Percentiles rank a stretch among this genome's conserved stretches.
phyloP scores from a whole-genome alignment of 1,139 yeast genomes.

The Diutina siamensis region DNA sequence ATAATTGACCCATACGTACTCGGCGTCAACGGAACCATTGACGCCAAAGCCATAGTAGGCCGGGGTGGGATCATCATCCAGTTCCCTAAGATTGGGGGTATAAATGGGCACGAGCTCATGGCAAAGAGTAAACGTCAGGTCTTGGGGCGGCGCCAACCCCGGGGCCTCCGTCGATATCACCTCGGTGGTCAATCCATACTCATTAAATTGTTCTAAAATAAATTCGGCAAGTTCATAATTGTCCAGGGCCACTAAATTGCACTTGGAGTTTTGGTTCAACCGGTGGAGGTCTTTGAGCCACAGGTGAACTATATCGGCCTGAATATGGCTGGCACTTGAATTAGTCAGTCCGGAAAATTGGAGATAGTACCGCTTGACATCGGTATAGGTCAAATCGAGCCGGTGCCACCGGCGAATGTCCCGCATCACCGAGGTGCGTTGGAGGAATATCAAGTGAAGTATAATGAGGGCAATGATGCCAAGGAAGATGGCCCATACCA shows the following conservation, averaged over 20 bases:
- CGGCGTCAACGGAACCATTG: slow-evolving; percentile 17
- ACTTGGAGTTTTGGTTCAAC: background rate
- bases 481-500: slow-evolving; percentile 1
- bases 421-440: slow-evolving; percentile 75
- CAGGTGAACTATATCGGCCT: background rate
- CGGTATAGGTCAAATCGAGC: slow-evolving; percentile 49
- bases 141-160: slow-evolving; percentile 14
- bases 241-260: background rate
- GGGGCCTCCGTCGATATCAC: slow-evolving; percentile 8
- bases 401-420: slow-evolving; percentile 74
- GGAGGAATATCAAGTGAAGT: slow-evolving; percentile 65
- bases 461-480: slow-evolving; percentile 43
- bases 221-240: slow-evolving; percentile 2
- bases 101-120: slow-evolving; percentile 18
- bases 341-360: background rate
- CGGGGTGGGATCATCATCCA: slow-evolving; percentile 20
- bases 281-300: slow-evolving; percentile 3
- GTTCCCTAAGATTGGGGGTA: slow-evolving; percentile 18
- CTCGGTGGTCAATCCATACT: slow-evolving; percentile 14
- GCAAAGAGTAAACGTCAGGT: slow-evolving; percentile 21
- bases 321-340: slow-evolving; percentile 7
- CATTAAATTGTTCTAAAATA: background rate
- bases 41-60: slow-evolving; percentile 24
- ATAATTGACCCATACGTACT: slow-evolving; percentile 20
- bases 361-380: slow-evolving; percentile 12